Base-by-base conservation (phyloP, 179 eudicot species). In the Beta corolliflora region DNA sequence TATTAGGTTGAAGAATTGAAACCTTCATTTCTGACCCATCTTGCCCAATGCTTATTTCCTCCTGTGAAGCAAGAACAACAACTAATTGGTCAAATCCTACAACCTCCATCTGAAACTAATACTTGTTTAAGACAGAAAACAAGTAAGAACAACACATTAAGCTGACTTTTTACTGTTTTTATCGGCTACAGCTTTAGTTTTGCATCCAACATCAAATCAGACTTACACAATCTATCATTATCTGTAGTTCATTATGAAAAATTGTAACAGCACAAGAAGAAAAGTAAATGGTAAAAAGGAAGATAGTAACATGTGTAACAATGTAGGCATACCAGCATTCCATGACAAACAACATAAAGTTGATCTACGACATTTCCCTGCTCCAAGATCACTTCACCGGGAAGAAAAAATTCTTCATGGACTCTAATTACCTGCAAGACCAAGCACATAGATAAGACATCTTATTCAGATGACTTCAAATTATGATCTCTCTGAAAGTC, bases 321-420 rank as follows among this genome's bases (percentile, higher is more conserved):
- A 19, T 58, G 21, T 50, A 21, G 75, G 36, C 90, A 14, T 92
- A 96, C 98, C 98, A 96, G 87, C 48, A 71, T 74, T 83, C 99
- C 98, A 66, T 96, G 88, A 80, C 98, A 92, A 25, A 96, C 93
- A 80, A 96, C 89, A 87, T 96, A 96, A 56, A 96, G 90, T 82
- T 96, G 99, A 85, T 96, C 99, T n/a, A 96, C 99, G 14, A 88
- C 96, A 82, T 87, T 87, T 81, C 97, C 98, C 70, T 89, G 96
- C 85, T 96, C 97, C 86, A 94, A 79, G 85, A 94, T 91, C 54
- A 96, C 90, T 90, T 96, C 99, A 68, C 98, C 99, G 9, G 98
- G 98, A 25, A 92, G 93, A 64, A 96, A 96, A 88, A 96, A 96
- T 81, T 96, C 98, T 84, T 96, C 99, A 25, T 89, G 93, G 45